Percentiles rank a stretch among this genome's conserved stretches.
Conservation (phyloP, 139 green algal species). For the Zygnema cylindricum region DNA sequence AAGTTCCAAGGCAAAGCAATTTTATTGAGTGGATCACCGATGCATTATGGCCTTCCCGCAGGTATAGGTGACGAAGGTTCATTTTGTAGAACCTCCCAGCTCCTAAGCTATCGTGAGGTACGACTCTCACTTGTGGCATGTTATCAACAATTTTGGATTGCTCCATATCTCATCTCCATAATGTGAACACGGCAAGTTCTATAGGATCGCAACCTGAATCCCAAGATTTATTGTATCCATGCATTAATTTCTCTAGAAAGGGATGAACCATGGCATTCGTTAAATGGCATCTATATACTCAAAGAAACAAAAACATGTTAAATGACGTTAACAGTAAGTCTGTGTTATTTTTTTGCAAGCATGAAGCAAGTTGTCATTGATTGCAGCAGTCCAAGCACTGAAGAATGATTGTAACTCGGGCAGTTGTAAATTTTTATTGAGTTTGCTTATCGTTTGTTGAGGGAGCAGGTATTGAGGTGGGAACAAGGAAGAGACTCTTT, state of each 20-base stretch:
- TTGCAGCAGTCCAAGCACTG: no score
- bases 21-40: slow-evolving; percentile 13
- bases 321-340: no score
- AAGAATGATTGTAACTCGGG: no score
- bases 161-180: not conserved
- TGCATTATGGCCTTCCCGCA: slow-evolving; percentile 9
- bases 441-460: no score
- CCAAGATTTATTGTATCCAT: not conserved
- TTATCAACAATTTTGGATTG: not conserved
- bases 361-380: no score
- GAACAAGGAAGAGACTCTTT: not conserved
- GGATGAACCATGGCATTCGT: no score
- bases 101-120: not conserved
- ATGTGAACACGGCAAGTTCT: not conserved
- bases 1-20: slow-evolving; percentile 10
- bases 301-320: no score
- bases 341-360: no score
- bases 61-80: slow-evolving; percentile 6
- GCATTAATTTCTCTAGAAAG: no score
- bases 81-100: not conserved
- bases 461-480: no score
- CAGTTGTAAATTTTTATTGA: no score
- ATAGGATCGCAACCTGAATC: not conserved
- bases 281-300: no score
- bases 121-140: not conserved